Evolutionary conservation across 2,329 filamentous ascomycete genomes (phyloP).

Genomic region (Alternaria postmessia): DNA sequence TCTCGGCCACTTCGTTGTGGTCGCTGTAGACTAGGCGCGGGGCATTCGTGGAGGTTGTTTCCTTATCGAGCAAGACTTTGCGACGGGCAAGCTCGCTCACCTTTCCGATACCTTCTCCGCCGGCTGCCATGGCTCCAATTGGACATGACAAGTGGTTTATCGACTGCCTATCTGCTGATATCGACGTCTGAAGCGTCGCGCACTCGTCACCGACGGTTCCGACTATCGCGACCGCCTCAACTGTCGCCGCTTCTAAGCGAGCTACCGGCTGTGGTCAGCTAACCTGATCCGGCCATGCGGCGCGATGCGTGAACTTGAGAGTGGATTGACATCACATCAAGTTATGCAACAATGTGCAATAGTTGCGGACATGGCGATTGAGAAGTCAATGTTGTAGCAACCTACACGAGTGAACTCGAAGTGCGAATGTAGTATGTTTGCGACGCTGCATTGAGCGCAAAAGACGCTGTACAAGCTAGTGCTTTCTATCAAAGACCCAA

Average conservation of each 20-base stretch:
- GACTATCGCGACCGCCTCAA: slow-evolving; percentile 5
- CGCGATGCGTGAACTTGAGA: slow-evolving; percentile 8
- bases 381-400: background rate
- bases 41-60: slow-evolving; percentile 39
- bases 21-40: slow-evolving; percentile 32
- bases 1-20: slow-evolving; percentile 30
- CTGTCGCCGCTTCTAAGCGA: slow-evolving; percentile 21
- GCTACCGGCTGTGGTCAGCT: slow-evolving; percentile 2
- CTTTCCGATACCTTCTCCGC: slow-evolving; percentile 31
- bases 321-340: background rate
- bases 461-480: background rate
- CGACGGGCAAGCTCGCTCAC: slow-evolving; percentile 23
- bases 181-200: slow-evolving; percentile 1
- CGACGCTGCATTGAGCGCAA: background rate
- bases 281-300: slow-evolving; percentile 9
- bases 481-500: background rate
- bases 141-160: slow-evolving; percentile 22
- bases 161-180: slow-evolving; percentile 29
- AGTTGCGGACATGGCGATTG: background rate
- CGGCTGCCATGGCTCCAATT: slow-evolving; percentile 37
- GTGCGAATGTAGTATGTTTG: background rate
- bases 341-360: background rate
- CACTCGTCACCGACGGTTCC: slow-evolving; percentile 20
- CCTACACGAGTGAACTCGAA: too few species aligned
- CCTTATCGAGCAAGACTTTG: slow-evolving; percentile 40